These are phyloP conservation scores for Liriodendron chinense DNA, from an alignment of 164 flowering plant species.

Conservation along the genomic window DNA sequence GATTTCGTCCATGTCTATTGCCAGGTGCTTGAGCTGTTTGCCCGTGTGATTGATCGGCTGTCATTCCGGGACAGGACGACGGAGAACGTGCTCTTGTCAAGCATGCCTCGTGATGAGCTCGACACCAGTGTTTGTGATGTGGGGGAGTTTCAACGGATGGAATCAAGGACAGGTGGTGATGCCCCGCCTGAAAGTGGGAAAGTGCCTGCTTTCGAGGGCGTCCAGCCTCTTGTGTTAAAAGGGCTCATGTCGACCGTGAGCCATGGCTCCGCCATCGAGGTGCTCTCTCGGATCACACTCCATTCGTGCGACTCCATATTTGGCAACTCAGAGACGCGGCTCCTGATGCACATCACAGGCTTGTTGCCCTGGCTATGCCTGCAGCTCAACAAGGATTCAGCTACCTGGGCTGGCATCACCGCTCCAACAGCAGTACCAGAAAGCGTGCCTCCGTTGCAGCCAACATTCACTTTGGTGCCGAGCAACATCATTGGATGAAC, in stretches of 20 bases:
- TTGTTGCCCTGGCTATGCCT: slow-evolving; percentile 97
- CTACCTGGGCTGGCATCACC: slow-evolving; percentile 57
- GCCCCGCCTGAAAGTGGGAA: slow-evolving; percentile 47
- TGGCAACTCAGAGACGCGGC: slow-evolving; percentile 86
- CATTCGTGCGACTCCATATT: slow-evolving; percentile 95
- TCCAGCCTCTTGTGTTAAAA: slow-evolving; percentile 97
- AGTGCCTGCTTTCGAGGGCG: slow-evolving; percentile 89
- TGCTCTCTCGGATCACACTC: slow-evolving; percentile 82
- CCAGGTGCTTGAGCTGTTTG: slow-evolving; percentile 94
- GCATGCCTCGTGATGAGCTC: slow-evolving; percentile 95
- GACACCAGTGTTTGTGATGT: slow-evolving; percentile 43
- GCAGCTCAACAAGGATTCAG: slow-evolving; percentile 69
- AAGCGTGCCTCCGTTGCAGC: slow-evolving; percentile 85
- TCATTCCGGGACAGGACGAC: slow-evolving; percentile 88
- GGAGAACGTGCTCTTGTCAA: slow-evolving; percentile 94
- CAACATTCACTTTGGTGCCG: slow-evolving; percentile 85
- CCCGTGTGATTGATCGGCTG: slow-evolving; percentile 82
- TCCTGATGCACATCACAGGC: slow-evolving; percentile 92
- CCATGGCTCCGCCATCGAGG: slow-evolving; percentile 83
- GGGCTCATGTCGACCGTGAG: slow-evolving; percentile 92
- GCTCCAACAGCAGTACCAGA: slow-evolving; percentile 68
- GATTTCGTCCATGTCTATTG: slow-evolving; percentile 97
- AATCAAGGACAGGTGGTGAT: slow-evolving; percentile 53
- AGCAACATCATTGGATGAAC: slow-evolving; percentile 73
- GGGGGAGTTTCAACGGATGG: slow-evolving; percentile 58